These are phyloP conservation scores for Macrolepiota albuminosa DNA, from an alignment of 768 basidiomycete species.

Conservation along the genomic window DNA sequence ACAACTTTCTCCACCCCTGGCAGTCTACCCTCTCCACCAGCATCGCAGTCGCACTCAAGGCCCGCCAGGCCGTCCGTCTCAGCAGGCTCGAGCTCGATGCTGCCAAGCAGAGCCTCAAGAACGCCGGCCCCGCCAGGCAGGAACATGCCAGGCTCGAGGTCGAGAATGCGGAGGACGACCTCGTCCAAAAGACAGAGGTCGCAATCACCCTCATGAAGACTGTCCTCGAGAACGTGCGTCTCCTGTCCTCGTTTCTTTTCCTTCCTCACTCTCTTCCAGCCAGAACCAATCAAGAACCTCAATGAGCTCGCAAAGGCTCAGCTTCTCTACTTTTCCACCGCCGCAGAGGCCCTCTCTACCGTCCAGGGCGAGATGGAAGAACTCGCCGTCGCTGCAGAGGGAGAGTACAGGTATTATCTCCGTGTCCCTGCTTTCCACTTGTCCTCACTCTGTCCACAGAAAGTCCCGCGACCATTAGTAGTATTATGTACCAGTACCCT, in stretches of 20 bases:
- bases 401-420: constrained; percentile 73
- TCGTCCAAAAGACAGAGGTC: constrained; percentile 97
- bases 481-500: neutral
- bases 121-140: constrained; percentile 65
- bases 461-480: neutral
- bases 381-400: constrained; percentile 87
- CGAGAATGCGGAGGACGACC: constrained; percentile 91
- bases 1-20: constrained; percentile 76
- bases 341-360: constrained; percentile 75
- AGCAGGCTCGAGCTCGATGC: constrained; percentile 87
- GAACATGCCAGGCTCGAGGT: constrained; percentile 92
- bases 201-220: constrained; percentile 97
- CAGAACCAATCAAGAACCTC: constrained; percentile 92
- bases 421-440: too few relatives aligned
- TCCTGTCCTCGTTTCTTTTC: too few relatives aligned
- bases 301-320: constrained; percentile 88
- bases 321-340: constrained; percentile 67
- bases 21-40: constrained; percentile 80
- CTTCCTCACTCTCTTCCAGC: constrained; percentile 41
- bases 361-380: constrained; percentile 94
- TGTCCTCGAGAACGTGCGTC: constrained; percentile 91
- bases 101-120: constrained; percentile 87
- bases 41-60: constrained; percentile 89
- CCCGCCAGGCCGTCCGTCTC: constrained; percentile 73
- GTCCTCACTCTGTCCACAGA: too few relatives aligned